Percentiles rank a stretch among this genome's conserved stretches.
Conservation (phyloP, 345 rosid species). For the Citrus inodora region DNA sequence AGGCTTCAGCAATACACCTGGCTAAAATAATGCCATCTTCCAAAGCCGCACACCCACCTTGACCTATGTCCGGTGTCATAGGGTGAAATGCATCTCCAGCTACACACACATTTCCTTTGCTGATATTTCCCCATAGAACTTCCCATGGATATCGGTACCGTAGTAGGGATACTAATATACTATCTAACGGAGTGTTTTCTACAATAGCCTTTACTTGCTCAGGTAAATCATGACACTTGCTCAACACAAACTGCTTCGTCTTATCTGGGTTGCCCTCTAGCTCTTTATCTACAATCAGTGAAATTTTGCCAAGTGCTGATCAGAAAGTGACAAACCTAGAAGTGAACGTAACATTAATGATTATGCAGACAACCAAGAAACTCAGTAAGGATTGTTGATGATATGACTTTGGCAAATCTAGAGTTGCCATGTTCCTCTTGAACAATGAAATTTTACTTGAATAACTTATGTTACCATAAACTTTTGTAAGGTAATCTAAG, state of each 20-base stretch:
- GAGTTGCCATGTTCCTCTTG: too few relatives aligned
- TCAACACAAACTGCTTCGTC: too few relatives aligned
- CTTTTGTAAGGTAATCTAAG: too few relatives aligned
- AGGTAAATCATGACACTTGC: too few relatives aligned
- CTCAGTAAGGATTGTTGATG: too few relatives aligned
- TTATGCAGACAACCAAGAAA: too few relatives aligned
- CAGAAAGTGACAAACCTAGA: not conserved
- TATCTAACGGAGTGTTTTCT: slow-evolving; percentile 35
- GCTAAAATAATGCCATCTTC: slow-evolving; percentile 37
- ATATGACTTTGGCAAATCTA: too few relatives aligned
- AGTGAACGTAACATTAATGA: too few relatives aligned
- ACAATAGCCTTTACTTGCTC: slow-evolving; percentile 8
- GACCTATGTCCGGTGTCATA: slow-evolving; percentile 71
- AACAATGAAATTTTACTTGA: too few relatives aligned
- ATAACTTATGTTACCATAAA: too few relatives aligned
- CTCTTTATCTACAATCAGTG: slow-evolving; percentile 15
- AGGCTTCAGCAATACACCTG: slow-evolving; percentile 24
- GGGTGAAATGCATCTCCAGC: slow-evolving; percentile 78
- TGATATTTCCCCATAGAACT: slow-evolving; percentile 47
- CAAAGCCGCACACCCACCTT: slow-evolving; percentile 18
- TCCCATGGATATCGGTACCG: slow-evolving; percentile 57
- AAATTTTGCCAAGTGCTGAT: not conserved
- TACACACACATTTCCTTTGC: slow-evolving; percentile 56
- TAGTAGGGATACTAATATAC: slow-evolving; percentile 26
- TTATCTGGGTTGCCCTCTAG: slow-evolving; percentile 23